Percentiles rank a stretch among this genome's conserved stretches.
These are phyloP conservation scores for Wickerhamomyces rabaulensis DNA, from an alignment of 805 yeast species.

Conservation along the genomic window DNA sequence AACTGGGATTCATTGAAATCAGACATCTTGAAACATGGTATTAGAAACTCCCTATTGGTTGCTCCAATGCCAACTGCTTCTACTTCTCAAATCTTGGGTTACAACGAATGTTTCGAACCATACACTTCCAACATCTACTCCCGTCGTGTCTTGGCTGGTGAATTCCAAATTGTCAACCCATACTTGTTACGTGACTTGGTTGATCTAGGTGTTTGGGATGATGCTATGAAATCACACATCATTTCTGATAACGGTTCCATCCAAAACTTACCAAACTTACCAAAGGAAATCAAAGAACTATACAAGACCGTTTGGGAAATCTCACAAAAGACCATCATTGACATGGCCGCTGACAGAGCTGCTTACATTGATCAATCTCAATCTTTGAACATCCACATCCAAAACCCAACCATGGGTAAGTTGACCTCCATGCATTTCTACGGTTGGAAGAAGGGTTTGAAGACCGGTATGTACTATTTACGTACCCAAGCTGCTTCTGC, in stretches of 20 bases:
- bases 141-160: slow-evolving; percentile 89
- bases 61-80: slow-evolving; percentile 99
- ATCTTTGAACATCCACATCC: slow-evolving; percentile 80
- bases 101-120: slow-evolving; percentile 95
- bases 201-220: slow-evolving; percentile 79
- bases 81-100: slow-evolving; percentile 92
- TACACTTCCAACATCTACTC: slow-evolving; percentile 88
- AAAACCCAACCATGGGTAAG: slow-evolving; percentile 92
- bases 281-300: slow-evolving; percentile 66
- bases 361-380: slow-evolving; percentile 91
- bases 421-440: slow-evolving; percentile 97
- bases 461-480: slow-evolving; percentile 97
- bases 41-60: slow-evolving; percentile 81
- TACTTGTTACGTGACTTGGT: slow-evolving; percentile 79
- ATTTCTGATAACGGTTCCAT: slow-evolving; percentile 80
- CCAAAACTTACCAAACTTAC: slow-evolving; percentile 68
- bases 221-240: slow-evolving; percentile 70
- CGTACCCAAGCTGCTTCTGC: slow-evolving; percentile 97
- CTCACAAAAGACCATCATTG: slow-evolving; percentile 78
- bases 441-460: slow-evolving; percentile 97
- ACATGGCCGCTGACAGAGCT: slow-evolving; percentile 79
- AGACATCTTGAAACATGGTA: slow-evolving; percentile 55
- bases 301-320: slow-evolving; percentile 97
- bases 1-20: slow-evolving; percentile 78
- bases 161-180: slow-evolving; percentile 87